These are phyloP conservation scores for Ballota nigra DNA, from an alignment of 257 asterid genomes.

Conservation along the genomic window DNA sequence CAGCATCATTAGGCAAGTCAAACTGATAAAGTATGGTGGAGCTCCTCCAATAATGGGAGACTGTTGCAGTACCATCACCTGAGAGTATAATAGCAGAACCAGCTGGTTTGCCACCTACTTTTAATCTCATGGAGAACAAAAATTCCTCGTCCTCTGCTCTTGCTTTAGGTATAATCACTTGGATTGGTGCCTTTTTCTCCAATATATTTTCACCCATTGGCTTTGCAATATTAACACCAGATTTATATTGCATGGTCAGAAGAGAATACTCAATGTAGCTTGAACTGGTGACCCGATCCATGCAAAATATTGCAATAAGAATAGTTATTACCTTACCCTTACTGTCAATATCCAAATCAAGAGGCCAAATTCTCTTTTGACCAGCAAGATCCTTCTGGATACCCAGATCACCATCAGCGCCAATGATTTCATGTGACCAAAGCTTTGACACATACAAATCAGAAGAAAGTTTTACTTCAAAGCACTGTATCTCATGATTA, in stretches of 20 bases:
- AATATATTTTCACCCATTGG: slow-evolving; percentile 59
- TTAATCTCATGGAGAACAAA: slow-evolving; percentile 83
- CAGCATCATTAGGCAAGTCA: slow-evolving; percentile 94
- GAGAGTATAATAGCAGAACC: slow-evolving; percentile 87
- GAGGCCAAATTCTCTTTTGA: slow-evolving; percentile 92
- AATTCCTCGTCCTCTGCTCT: slow-evolving; percentile 86
- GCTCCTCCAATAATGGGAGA: slow-evolving; percentile 82
- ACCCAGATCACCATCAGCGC: slow-evolving; percentile 79
- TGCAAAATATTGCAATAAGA: slow-evolving; percentile 87
- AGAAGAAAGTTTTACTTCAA: slow-evolving; percentile 43
- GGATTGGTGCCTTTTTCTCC: slow-evolving; percentile 83
- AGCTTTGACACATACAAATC: slow-evolving; percentile 52
- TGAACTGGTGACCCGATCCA: slow-evolving; percentile 81
- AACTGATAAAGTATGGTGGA: slow-evolving; percentile 87
- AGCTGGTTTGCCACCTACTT: slow-evolving; percentile 86
- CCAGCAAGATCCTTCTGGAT: slow-evolving; percentile 91
- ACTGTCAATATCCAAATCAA: slow-evolving; percentile 69
- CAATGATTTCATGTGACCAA: slow-evolving; percentile 86
- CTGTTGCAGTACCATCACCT: slow-evolving; percentile 98
- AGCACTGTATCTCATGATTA: slow-evolving; percentile 74
- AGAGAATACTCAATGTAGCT: slow-evolving; percentile 97
- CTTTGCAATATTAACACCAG: slow-evolving; percentile 59
- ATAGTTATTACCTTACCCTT: slow-evolving; percentile 81
- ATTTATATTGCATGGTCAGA: slow-evolving; percentile 85
- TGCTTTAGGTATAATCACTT: slow-evolving; percentile 94